Evolutionary conservation across 805 yeast genomes (phyloP), one percentile per base, ranked within the genome.

Genomic region (Sugiyamaella lignohabitans): DNA sequence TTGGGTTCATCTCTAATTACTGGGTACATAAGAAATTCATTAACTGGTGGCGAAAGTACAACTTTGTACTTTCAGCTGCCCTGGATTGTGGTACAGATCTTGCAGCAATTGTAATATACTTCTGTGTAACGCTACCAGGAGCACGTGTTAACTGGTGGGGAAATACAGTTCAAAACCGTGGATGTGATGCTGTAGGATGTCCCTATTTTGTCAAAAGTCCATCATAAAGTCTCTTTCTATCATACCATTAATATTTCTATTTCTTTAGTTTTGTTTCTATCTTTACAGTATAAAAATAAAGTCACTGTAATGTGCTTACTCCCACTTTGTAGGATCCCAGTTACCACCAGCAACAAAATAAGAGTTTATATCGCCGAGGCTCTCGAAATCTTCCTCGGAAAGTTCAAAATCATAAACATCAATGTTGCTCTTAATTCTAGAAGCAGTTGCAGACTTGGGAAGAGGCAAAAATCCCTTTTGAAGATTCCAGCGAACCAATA

Each of bases 41-140:
- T 16, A 59, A 68, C 23, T 80, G 84, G 85, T 80, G 84, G 84
- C 75, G 75, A 45, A 79, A 78, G 60, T 80, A 80, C 61, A 79
- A 78, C 58, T 78, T 76, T 56, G 72, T 77, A 10, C 62, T 80
- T 44, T 74, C 82, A n/a, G 75, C 80, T 42, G 84, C 76, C 2
- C 60, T 80, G n/a, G 77, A 78, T 30, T 75, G 79, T 3, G 84
- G 83, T 2, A 71, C 78, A 3, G 84, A 84, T 1, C 73, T 77
- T 57, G 70, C 80, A 36, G 73, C 80, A 1, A 65, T 80, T 45
- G 53, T 79, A 22, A 73, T 79, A 6, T 80, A 39, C 77, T 60
- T 71, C 76, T 55, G 62, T 32, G 45, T 42, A 11, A 42, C 45
- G 6, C 30, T 42, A 5, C 45, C 45, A 5, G 45, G 45, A 18